Evolutionary conservation across 805 yeast species (phyloP).

Genomic region (Hagleromyces aurorensis): DNA sequence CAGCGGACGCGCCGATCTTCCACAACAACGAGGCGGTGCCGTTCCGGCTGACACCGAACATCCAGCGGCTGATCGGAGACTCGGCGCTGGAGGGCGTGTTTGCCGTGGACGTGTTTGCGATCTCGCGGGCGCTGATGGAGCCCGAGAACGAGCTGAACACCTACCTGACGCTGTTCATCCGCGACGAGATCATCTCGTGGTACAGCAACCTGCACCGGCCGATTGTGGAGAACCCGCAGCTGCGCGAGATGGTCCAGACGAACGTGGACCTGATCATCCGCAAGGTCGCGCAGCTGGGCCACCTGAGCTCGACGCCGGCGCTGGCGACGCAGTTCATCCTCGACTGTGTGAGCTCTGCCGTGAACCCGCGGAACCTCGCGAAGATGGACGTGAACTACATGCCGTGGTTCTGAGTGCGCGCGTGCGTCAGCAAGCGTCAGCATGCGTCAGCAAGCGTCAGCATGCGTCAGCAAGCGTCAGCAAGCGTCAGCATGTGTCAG

Average conservation of each 20-base stretch:
- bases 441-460: too few relatives aligned
- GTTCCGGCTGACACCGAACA: slow-evolving; percentile 91
- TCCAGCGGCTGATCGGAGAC: slow-evolving; percentile 89
- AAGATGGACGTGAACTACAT: slow-evolving; percentile 89
- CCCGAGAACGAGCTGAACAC: slow-evolving; percentile 91
- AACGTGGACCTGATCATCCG: slow-evolving; percentile 82
- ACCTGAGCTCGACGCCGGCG: slow-evolving; percentile 42
- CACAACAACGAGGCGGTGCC: slow-evolving; percentile 91
- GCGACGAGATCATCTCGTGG: slow-evolving; percentile 95
- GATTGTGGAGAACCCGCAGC: slow-evolving; percentile 71
- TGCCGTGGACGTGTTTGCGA: slow-evolving; percentile 73
- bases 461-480: too few relatives aligned
- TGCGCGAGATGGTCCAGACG: slow-evolving; percentile 77
- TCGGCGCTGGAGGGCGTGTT: slow-evolving; percentile 89
- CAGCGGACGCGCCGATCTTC: slow-evolving; percentile 63
- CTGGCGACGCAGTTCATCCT: slow-evolving; percentile 83
- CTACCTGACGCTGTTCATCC: slow-evolving; percentile 83
- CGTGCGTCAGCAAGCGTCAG: too few relatives aligned
- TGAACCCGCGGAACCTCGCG: slow-evolving; percentile 88
- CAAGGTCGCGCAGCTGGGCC: slow-evolving; percentile 71
- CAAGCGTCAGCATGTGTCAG: too few relatives aligned
- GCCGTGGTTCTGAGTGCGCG: slow-evolving; percentile 73
- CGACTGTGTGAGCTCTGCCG: slow-evolving; percentile 89
- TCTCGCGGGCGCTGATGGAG: slow-evolving; percentile 82
- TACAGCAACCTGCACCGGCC: slow-evolving; percentile 81